phyloP scores from a whole-genome alignment of 2,329 filamentous ascomycete species.

The Xylariaceae sp. region DNA sequence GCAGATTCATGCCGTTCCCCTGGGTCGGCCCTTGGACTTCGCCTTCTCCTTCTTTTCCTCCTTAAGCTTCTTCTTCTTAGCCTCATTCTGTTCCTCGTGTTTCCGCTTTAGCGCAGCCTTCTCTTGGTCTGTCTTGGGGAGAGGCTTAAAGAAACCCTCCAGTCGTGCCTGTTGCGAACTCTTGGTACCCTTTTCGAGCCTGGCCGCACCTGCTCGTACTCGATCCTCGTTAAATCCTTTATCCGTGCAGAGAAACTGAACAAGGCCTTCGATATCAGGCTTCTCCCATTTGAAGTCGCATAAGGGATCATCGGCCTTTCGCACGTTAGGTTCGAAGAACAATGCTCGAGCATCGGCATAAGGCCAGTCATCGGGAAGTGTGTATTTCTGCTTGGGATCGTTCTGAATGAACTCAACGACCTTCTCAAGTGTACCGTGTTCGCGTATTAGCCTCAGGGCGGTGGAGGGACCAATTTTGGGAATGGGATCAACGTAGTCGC shows the following conservation, averaged over 20 bases:
- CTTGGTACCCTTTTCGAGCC: constrained; percentile 90
- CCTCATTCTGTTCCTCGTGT: constrained; percentile 87
- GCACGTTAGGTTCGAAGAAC: constrained; percentile 91
- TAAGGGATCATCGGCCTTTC: constrained; percentile 77
- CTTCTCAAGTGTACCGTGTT: constrained; percentile 85
- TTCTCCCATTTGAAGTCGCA: constrained; percentile 99
- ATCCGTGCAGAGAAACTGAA: constrained; percentile 88
- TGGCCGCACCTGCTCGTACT: constrained; percentile 77
- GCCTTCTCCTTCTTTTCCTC: constrained; percentile 95
- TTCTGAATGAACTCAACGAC: constrained; percentile 81
- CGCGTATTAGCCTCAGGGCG: constrained; percentile 90
- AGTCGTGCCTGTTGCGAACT: constrained; percentile 86
- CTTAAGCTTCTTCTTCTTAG: constrained; percentile 95
- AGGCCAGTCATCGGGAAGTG: constrained; percentile 94
- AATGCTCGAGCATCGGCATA: constrained; percentile 89
- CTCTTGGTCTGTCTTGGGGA: constrained; percentile 87
- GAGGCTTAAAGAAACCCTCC: constrained; percentile 95
- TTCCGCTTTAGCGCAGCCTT: constrained; percentile 89
- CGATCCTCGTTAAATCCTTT: constrained; percentile 98
- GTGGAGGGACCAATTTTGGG: constrained; percentile 93
- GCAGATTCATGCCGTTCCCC: constrained; percentile 51
- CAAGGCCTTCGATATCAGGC: constrained; percentile 86
- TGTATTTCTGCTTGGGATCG: constrained; percentile 79
- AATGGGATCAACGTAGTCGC: constrained; percentile 96
- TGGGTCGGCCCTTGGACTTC: constrained; percentile 84